Conservation (phyloP, 1,284 basidiomycete species). For the Austroboletus niveus region DNA sequence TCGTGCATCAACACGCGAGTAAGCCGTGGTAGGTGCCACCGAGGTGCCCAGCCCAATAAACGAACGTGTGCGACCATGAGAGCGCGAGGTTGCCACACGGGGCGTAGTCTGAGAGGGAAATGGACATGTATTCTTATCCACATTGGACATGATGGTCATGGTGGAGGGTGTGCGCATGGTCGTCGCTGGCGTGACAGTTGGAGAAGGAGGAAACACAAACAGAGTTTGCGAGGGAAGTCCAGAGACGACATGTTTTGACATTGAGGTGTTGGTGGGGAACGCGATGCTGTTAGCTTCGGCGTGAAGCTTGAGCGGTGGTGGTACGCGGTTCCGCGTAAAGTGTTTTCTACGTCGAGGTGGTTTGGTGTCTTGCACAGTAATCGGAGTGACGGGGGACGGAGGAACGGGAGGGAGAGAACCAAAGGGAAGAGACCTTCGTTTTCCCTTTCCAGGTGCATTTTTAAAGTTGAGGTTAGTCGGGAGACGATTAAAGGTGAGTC, state of each 20-base stretch:
- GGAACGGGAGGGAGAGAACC: conserved; percentile 66
- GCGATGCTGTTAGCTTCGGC: conserved; percentile 26
- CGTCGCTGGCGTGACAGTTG: conserved; percentile 48
- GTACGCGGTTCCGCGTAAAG: conserved; percentile 48
- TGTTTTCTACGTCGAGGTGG: conserved; percentile 32
- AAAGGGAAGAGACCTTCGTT: conserved; percentile 58
- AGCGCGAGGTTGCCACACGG: conserved; percentile 65
- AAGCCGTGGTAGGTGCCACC: conserved; percentile 77
- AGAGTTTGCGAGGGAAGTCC: conserved; percentile 67
- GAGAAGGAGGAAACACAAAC: conserved; percentile 81
- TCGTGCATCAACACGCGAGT: conserved; percentile 75
- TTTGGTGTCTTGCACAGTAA: conserved; percentile 36
- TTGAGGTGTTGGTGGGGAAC: conserved; percentile 22
- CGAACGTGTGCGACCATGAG: conserved; percentile 64
- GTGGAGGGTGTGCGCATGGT: conserved; percentile 61
- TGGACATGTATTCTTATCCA: conserved; percentile 45
- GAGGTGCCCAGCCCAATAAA: conserved; percentile 67
- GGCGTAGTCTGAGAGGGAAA: conserved; percentile 67
- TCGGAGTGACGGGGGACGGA: conserved; percentile 57
- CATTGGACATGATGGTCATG: conserved; percentile 66
- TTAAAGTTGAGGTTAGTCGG: conserved; percentile 49
- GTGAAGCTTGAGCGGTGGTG: conserved; percentile 53
- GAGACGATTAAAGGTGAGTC: conserved; percentile 49
- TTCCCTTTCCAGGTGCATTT: conserved; percentile 47
- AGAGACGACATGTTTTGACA: conserved; percentile 15